Evolutionary conservation across 2,329 filamentous ascomycete species (phyloP), one percentile per base, ranked within the genome.

Genomic region (Sarocladium strictum): DNA sequence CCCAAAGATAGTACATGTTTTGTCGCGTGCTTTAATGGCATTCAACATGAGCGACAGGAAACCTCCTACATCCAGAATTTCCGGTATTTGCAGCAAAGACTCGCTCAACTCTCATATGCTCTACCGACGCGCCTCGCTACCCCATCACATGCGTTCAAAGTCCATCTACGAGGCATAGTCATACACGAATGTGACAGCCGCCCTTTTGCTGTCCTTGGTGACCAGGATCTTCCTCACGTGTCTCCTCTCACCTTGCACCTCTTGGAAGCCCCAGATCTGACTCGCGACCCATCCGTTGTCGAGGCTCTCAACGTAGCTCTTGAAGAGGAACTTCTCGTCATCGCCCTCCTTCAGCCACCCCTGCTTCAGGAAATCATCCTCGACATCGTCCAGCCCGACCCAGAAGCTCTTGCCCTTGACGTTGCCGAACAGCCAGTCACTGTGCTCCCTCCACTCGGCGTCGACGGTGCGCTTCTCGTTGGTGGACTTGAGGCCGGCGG

Each of bases 381-480:
- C 67, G 35, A 83, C 68, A 17, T 78, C 76, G 17, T 70, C 74
- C 19, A 71, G 64, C 11, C 62, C 65, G 56, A 81, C 60, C 66
- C 78, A 84, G 45, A 74, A 70, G 41, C 78, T 81, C 57, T 76
- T 77, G 55, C 87, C 89, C 53, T 75, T 74, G 58, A 94, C 79
- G 54, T 72, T 73, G 56, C 91, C 91, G 67, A 95, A 96, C 60
- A 96, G 80, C 76, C 84, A 85, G 75, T 96, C 90, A 23, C 73
- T 74, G 74, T 92, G 89, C 58, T 81, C 79, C 61, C 86, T 84
- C 61, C 61, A 68, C 54, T 61, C 62, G 66, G 69, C 64, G 72
- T 84, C 80, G 53, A 80, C 63, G 65, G 74, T 78, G 56, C 81
- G 80, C 59, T 69, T 67, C 76, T 84, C 81, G 40, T 73, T 65